phyloP scores from a whole-genome alignment of 78 protist genomes.

The Creolimax fragrantissima region DNA sequence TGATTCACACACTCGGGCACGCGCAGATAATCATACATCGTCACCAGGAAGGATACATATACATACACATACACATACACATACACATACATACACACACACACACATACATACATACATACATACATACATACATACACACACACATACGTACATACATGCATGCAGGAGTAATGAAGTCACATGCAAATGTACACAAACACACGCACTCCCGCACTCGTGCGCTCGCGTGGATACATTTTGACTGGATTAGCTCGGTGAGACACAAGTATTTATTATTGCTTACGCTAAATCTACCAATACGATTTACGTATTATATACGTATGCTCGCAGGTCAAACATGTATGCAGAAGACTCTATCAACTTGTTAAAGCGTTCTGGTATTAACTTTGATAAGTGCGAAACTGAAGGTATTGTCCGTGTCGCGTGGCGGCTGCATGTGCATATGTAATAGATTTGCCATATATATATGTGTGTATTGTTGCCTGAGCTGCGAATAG shows the following conservation, averaged over 20 bases:
- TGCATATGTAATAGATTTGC: background rate
- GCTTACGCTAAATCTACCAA: too few relatives aligned
- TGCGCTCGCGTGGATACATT: too few relatives aligned
- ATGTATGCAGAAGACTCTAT: slow-evolving; percentile 91
- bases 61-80: background rate
- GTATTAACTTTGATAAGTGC: slow-evolving; percentile 81
- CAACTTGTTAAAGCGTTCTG: slow-evolving; percentile 81
- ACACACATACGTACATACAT: too few relatives aligned
- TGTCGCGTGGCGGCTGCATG: background rate
- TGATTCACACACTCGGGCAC: background rate
- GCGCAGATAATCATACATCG: background rate
- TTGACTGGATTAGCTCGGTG: too few relatives aligned
- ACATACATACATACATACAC: too few relatives aligned
- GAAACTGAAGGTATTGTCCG: slow-evolving; percentile 45
- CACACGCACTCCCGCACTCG: too few relatives aligned
- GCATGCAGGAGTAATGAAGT: too few relatives aligned
- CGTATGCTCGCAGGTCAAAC: slow-evolving; percentile 35
- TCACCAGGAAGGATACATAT: background rate
- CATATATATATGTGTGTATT: background rate
- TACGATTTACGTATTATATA: background rate
- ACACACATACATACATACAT: background rate
- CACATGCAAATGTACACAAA: too few relatives aligned
- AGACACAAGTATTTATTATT: too few relatives aligned
- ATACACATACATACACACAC: background rate
- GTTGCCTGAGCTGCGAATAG: too few relatives aligned